Conservation (phyloP, 2,329 filamentous ascomycete species). For the Penicillium decumbens region DNA sequence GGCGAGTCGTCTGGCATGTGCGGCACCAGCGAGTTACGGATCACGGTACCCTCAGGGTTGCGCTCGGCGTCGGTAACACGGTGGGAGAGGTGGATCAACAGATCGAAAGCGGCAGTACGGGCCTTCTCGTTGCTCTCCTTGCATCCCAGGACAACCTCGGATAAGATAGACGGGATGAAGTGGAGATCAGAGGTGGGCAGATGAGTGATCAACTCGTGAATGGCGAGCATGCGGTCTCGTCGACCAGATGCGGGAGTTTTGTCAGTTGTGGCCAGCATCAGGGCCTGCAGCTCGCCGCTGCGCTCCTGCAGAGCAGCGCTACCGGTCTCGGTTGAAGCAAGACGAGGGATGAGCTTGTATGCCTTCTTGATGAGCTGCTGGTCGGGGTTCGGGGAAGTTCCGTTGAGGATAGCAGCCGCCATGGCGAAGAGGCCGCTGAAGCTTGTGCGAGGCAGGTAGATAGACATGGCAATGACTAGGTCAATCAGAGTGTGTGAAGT, state of each 20-base stretch:
- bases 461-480: conserved; percentile 89
- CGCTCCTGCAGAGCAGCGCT: conserved; percentile 70
- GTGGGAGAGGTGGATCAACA: conserved; percentile 82
- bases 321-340: conserved; percentile 75
- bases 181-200: conserved; percentile 74
- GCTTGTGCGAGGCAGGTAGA: conserved; percentile 83
- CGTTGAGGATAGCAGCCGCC: conserved; percentile 74
- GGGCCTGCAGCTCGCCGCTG: conserved; percentile 70
- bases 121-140: conserved; percentile 98
- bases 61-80: conserved; percentile 65
- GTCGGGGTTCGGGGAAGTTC: conserved; percentile 52
- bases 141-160: conserved; percentile 91
- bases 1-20: conserved; percentile 81
- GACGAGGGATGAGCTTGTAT: conserved; percentile 91
- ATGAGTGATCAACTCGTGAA: conserved; percentile 73
- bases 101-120: conserved; percentile 79
- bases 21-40: conserved; percentile 80
- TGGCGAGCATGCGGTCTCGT: conserved; percentile 77
- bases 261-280: conserved; percentile 73
- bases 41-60: conserved; percentile 59
- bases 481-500: conserved; percentile 95
- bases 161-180: conserved; percentile 86
- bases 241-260: conserved; percentile 83
- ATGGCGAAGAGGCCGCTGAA: conserved; percentile 83
- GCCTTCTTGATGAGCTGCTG: conserved; percentile 97